Evolutionary conservation across 2,329 filamentous ascomycete species (phyloP), one percentile per base, ranked within the genome.

Genomic region (Cladosporium austrohemisphaericum): DNA sequence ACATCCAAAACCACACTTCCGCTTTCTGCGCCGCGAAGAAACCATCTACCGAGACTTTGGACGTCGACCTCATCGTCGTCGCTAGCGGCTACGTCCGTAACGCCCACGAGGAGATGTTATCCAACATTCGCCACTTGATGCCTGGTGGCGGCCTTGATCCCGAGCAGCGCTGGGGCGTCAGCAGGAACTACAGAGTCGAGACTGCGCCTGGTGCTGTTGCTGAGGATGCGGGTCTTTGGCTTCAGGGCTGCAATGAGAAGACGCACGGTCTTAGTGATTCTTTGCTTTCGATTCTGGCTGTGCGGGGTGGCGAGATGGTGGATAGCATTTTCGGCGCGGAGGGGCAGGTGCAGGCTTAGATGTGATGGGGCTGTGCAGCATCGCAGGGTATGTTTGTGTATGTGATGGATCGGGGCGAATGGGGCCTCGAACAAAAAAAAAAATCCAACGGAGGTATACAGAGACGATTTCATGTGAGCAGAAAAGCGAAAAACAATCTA

Each of bases 181-280:
- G 76, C 25, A 79, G 92, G 46, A 81, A 96, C 66, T 97, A 97
- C 68, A 78, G 78, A 44, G 80, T 96, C 41, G 73, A 83, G 51
- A 89, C 94, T 64, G 76, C 79, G 41, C 72, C 79, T 1, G 83
- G 79, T 23, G 76, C 79, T 40, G 85, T 97, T 26, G 78, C 81
- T n/a, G 65, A 76, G 0, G 81, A 84, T 36, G 85, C 88, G 11
- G 91, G 91, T 3, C 76, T 97, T 51, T 97, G 88, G 85, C 75
- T 97, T 60, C 93, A 97, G 68, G 92, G 92, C 25, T 96, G 91
- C 72, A 94, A 90, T 66, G 91, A 97, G 74, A 82, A 78, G 54
- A 95, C 90, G 26, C 92, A 97, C 68, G 92, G 92, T 52, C 86
- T 92, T n/a, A 67, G 66, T 20, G 67, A 68, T 50, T 63, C 65